Evolutionary conservation across 306 rosid genomes (phyloP), one percentile per base, ranked within the genome.

Genomic region (Abrus precatorius): DNA sequence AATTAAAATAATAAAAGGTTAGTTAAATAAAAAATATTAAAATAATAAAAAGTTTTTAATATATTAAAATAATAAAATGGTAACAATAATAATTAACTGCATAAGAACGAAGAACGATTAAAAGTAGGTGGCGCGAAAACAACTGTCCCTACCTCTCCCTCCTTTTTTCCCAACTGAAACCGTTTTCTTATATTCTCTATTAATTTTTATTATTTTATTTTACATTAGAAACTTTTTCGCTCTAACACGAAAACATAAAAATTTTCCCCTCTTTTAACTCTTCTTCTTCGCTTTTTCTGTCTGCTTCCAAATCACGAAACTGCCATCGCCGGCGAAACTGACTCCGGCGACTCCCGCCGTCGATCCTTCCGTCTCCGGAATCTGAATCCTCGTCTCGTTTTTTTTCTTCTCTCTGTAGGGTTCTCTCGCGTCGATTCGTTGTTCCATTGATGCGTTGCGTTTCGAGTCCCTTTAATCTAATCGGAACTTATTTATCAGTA

Each of bases 111-210:
- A 14, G 68, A 57, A 11, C 56, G 64, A 75, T 71, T 52, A 72
- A 52, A 57, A 84, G 84, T 78, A 76, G 94, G 90, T 86, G 96
- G 97, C 97, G 96, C 92, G 87, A 89, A 88, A 89, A 70, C 75
- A 88, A 85, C 85, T 7, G 80, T 48, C 78, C 80, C 85, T 20
- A 73, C 78, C 40, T 30, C 68, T 77, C 73, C 79, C 86, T 32
- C 76, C 66, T 36, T 74, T 66, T 36, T 86, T 76, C 70, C 72
- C 75, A 82, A 88, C 91, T 29, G 86, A 85, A 91, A 85, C 90
- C 87, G 92, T 88, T 88, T 86, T 69, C 55, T 79, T 44, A 14
- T 66, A 34, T 60, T 67, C 53, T n/a, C 1, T 8, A 72, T 63
- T 55, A 47, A 40, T 77, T 52, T 55, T 38, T 32, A 10, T 13